Base-by-base conservation (phyloP, 805 yeast genomes). In the Kazachstania taianensis region DNA sequence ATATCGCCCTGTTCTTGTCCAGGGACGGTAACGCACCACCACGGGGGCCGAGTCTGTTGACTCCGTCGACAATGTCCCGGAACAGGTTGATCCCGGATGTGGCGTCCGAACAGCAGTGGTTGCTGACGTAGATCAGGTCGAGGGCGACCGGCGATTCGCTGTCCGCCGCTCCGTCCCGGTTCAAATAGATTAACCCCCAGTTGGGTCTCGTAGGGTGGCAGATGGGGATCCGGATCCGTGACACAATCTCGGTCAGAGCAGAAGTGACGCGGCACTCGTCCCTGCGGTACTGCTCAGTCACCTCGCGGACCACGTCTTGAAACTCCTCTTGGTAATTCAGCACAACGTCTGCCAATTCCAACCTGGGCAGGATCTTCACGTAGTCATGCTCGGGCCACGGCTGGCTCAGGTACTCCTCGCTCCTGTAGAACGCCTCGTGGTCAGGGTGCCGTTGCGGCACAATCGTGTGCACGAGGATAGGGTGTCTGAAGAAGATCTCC, bases 41-140 rank as follows among this genome's bases (percentile, higher is more conserved):
- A 5, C 20, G 22, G n/a, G n/a, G n/a, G n/a, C n/a, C n/a, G n/a
- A n/a, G n/a, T 5, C 34, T 14, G 27, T 41, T 41, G 13, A 50
- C 27, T 4, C 16, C 33, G 4, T 28, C 32, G 7, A 38, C 30
- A n/a, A 53, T 32, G 28, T 51, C 56, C 27, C 47, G 37, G 16
- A 50, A 43, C 20, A 53, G 34, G 33, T 49, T 46, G 2, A 43
- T 33, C 18, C 45, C 48, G 22, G 48, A 45, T n/a, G 35, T 38
- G 6, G 51, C 59, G 37, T 53, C 59, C 9, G 48, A 41, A 23
- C 40, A 36, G 31, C 46, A 42, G 36, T 53, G 59, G 27, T 53
- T 50, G 26, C 51, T 44, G 16, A 53, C 28, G 30, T 40, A 48
- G 25, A 22, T 22, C 25, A 22, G 12, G 7, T 25, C 25, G 1